phyloP scores from a whole-genome alignment of 2,329 filamentous ascomycete species.

The Fusarium sp. region DNA sequence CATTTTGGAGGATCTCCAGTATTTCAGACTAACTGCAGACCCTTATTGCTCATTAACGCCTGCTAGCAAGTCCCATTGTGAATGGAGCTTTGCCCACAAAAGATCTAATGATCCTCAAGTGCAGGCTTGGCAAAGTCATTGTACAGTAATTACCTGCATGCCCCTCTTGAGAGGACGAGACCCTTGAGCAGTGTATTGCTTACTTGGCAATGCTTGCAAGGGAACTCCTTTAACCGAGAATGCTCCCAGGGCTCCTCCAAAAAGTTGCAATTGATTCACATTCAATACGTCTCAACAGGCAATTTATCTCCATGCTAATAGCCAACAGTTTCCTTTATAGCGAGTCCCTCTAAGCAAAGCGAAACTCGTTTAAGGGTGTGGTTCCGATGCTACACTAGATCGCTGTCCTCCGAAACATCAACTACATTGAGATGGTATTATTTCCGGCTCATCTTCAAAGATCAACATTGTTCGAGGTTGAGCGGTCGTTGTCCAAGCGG shows the following conservation, averaged over 20 bases:
- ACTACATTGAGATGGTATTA: background rate
- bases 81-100: constrained; percentile 6
- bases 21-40: background rate
- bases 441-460: background rate
- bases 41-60: constrained; percentile 1
- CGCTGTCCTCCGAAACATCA: background rate
- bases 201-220: background rate
- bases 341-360: background rate
- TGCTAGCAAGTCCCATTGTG: constrained; percentile 11
- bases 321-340: constrained; percentile 3
- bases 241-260: background rate
- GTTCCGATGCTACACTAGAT: constrained; percentile 4
- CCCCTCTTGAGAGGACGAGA: background rate
- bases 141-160: constrained; percentile 24
- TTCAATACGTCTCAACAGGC: background rate
- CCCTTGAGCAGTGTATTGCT: constrained; percentile 8
- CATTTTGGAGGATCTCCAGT: background rate
- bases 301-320: constrained; percentile 2
- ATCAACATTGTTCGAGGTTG: background rate
- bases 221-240: background rate
- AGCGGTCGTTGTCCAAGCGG: background rate
- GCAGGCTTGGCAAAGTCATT: background rate
- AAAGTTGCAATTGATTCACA: background rate
- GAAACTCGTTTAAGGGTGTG: background rate
- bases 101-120: constrained; percentile 1